Evolutionary conservation across 148 eudicot genomes (phyloP).

Genomic region (Camellia sinensis): DNA sequence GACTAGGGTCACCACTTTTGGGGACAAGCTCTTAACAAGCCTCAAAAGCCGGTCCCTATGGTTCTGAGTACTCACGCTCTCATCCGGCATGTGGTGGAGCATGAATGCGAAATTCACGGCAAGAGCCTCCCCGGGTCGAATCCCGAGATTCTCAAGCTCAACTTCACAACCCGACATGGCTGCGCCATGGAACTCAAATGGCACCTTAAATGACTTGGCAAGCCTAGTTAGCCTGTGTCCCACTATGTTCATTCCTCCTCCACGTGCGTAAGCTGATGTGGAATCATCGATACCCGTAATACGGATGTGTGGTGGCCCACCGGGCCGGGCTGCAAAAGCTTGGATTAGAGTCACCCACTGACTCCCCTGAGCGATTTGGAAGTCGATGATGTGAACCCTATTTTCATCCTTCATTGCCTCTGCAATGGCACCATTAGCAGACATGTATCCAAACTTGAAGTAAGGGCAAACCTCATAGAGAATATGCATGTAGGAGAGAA

Average conservation of each 20-base stretch:
- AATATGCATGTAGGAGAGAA: constrained; percentile 36
- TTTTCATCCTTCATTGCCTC: constrained; percentile 53
- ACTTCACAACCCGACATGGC: constrained; percentile 22
- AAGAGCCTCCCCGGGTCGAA: constrained; percentile 33
- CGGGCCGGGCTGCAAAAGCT: constrained; percentile 48
- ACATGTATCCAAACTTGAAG: constrained; percentile 57
- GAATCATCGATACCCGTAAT: constrained; percentile 45
- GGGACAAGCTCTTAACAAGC: constrained; percentile 33
- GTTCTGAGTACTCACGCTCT: constrained; percentile 44
- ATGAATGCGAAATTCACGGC: constrained; percentile 48
- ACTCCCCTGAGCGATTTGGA: constrained; percentile 47
- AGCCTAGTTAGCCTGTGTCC: constrained; percentile 43
- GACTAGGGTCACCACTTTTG: constrained; percentile 52
- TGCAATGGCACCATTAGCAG: constrained; percentile 55
- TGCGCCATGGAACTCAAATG: constrained; percentile 39
- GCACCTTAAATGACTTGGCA: constrained; percentile 39
- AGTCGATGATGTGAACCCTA: constrained; percentile 46
- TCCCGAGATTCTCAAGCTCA: constrained; percentile 23
- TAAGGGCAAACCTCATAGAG: constrained; percentile 52
- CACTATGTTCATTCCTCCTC: constrained; percentile 36
- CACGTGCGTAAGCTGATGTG: constrained; percentile 43
- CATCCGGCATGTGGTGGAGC: constrained; percentile 52
- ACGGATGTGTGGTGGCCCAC: constrained; percentile 52
- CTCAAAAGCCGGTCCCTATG: constrained; percentile 43
- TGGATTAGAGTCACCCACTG: constrained; percentile 53